Evolutionary conservation across 176 grass and related monocot genomes (phyloP).

Genomic region (Oryza punctata): DNA sequence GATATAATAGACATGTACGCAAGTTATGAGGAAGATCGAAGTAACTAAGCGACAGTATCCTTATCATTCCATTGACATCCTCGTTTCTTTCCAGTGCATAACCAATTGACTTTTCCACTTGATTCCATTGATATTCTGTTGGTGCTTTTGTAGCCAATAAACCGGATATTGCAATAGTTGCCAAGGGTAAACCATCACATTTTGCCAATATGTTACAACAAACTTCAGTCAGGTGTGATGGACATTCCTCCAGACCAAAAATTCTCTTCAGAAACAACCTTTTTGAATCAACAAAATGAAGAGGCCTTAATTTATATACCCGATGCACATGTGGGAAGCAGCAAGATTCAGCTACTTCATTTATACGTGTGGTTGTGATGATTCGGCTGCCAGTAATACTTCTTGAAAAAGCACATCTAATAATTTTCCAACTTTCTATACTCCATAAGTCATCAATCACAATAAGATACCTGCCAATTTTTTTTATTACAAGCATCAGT

Average conservation of each 20-base stretch:
- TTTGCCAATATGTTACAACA: neutral
- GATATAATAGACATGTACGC: no score
- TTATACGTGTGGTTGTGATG: slow-evolving; percentile 2
- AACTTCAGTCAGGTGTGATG: neutral
- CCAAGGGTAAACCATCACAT: neutral
- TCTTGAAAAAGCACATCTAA: neutral
- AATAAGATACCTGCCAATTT: neutral
- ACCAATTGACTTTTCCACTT: slow-evolving; percentile 1
- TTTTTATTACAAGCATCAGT: no score
- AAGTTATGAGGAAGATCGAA: no score
- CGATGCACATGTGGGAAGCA: neutral
- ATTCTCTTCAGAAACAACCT: neutral
- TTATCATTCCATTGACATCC: no score
- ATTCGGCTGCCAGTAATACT: neutral
- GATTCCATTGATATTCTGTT: neutral
- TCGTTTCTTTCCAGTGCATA: neutral
- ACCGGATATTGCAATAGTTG: neutral
- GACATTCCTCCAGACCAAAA: neutral
- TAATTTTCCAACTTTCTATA: neutral
- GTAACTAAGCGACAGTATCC: no score
- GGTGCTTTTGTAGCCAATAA: neutral
- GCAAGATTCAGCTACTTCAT: neutral
- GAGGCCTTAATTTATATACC: slow-evolving; percentile 17
- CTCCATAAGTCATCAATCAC: slow-evolving; percentile 14
- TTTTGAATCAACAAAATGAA: neutral